Base-by-base conservation (phyloP, 805 yeast genomes). In the Yarrowia hollandica region DNA sequence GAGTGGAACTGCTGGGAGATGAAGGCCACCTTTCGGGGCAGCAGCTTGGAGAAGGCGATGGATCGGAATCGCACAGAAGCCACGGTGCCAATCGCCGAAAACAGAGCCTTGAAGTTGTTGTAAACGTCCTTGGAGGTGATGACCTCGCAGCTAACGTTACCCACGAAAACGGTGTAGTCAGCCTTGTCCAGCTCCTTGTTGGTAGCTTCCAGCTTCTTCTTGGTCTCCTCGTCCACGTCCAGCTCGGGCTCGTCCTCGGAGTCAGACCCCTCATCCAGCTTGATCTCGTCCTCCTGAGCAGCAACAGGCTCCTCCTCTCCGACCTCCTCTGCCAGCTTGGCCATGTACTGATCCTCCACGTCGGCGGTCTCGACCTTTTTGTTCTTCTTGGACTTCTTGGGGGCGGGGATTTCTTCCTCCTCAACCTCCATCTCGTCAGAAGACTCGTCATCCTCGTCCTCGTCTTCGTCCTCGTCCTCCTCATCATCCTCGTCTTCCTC, bases 1-100 rank as follows among this genome's bases (percentile, higher is more conserved):
- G 82, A 79, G 69, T 91, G 92, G 61, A 91, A 77, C 62, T 85
- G 82, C 68, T 88, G 89, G 66, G 84, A 81, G 62, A 88, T 85
- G 69, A 85, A 90, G 0, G 99, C 98, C 33, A 88, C 90, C 68
- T 90, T 92, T 70, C 97, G 82, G 59, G 98, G 98, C 52, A 90
- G 77, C 30, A 87, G 84, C 68, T 90, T 95, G 59, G 86, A 83
- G 64, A 91, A 89, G 2, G 96, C 88, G 64, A 94, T 86, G 2
- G 97, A 90, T 73, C 99, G 81, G 77, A 90, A 94, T 71, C 99
- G 80, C 54, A 90, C 78, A 11, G 96, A 87, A 48, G 82, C 85
- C 52, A 92, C 76, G 19, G 74, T 71, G 11, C 88, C 88, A 30
- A 22, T 42, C 31, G 62, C 48, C 3, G 59, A 12, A 65, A 92